phyloP scores from a whole-genome alignment of 345 rosid genomes.

The Eucalyptus erythrocorys region DNA sequence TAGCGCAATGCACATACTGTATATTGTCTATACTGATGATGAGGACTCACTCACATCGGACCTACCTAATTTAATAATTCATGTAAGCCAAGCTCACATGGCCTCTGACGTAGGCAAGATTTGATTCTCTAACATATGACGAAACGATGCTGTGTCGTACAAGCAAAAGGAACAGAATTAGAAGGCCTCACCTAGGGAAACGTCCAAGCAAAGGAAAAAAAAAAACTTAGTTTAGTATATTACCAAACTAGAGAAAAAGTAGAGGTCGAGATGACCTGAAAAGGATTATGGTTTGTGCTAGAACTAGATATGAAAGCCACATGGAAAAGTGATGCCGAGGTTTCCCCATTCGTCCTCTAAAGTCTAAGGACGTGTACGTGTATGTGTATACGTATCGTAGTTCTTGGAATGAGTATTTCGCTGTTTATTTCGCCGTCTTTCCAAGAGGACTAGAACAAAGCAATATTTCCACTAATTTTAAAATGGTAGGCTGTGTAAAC shows the following conservation, averaged over 20 bases:
- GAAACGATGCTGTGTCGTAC: background rate
- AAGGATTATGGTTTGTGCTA: background rate
- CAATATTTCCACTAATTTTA: background rate
- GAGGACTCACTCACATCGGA: background rate
- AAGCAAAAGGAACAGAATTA: background rate
- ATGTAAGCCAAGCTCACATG: background rate
- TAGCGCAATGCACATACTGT: too few species aligned
- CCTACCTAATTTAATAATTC: background rate
- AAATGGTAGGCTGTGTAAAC: background rate
- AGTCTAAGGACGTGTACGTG: background rate
- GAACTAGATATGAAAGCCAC: background rate
- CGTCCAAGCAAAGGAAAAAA: background rate
- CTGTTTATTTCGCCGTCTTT: background rate
- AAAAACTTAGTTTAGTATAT: background rate
- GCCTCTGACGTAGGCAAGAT: background rate
- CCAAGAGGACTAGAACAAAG: background rate
- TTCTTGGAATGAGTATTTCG: background rate
- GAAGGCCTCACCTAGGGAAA: background rate
- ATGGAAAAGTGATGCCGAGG: background rate
- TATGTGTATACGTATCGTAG: background rate
- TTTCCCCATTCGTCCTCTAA: background rate
- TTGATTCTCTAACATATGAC: background rate
- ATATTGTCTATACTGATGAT: background rate
- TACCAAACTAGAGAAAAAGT: background rate
- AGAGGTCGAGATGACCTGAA: background rate